phyloP scores from a whole-genome alignment of 2,329 filamentous ascomycete genomes.

The Cladosporium sphaerospermum region DNA sequence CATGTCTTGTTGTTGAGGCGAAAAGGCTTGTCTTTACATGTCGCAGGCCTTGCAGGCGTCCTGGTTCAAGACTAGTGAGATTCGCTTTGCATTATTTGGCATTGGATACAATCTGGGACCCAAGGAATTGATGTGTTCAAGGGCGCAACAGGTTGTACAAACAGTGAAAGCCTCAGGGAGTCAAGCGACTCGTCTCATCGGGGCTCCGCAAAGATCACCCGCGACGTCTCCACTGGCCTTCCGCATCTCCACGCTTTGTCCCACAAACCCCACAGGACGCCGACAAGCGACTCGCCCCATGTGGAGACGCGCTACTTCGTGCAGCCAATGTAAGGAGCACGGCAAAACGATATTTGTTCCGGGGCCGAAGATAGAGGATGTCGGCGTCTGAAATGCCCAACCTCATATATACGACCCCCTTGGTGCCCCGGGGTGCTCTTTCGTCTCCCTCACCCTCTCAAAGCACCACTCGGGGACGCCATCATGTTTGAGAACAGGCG shows the following conservation, averaged over 20 bases:
- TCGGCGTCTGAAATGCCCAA: too few species aligned
- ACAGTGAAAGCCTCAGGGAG: neutral
- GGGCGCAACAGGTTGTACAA: neutral
- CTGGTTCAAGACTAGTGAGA: too few species aligned
- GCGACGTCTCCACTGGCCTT: neutral
- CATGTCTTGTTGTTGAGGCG: conserved; percentile 2
- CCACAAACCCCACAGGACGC: neutral
- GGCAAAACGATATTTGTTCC: too few species aligned
- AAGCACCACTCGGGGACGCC: conserved; percentile 1
- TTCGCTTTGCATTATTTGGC: neutral
- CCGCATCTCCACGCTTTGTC: conserved; percentile 3
- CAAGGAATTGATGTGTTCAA: neutral
- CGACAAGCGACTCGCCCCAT: neutral
- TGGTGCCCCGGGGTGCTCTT: neutral
- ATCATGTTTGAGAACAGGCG: conserved; percentile 37
- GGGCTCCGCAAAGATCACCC: neutral
- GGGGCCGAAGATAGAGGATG: too few species aligned
- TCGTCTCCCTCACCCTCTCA: too few species aligned
- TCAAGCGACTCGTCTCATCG: neutral
- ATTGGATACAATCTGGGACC: neutral
- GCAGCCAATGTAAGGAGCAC: neutral
- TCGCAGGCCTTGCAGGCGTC: neutral
- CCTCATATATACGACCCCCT: neutral
- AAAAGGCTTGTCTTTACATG: neutral
- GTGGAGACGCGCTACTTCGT: neutral